A percentile compares a stretch with the other conserved stretches of the same genome.
Evolutionary conservation across 306 rosid species (phyloP).

Genomic region (Pachyrhizus erosus): DNA sequence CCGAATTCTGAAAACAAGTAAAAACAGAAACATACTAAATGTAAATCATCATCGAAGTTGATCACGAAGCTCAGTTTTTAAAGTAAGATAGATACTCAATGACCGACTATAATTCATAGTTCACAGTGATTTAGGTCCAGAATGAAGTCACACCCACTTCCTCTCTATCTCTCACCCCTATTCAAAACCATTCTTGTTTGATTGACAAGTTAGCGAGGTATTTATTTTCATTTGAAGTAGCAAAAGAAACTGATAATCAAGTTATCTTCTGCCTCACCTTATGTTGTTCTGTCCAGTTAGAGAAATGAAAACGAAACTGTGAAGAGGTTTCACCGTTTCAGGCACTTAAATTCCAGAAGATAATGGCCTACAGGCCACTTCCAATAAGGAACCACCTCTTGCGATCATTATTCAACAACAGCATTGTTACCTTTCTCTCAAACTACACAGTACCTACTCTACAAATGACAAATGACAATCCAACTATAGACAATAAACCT

Average conservation of each 20-base stretch:
- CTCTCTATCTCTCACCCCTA: constrained; percentile 17
- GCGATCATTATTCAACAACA: neutral
- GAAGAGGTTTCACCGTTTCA: neutral
- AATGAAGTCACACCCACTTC: neutral
- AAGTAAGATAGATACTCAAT: neutral
- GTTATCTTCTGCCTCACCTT: neutral
- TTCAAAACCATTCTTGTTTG: neutral
- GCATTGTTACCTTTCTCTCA: constrained; percentile 5
- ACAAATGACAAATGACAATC: neutral
- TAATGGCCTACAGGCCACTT: neutral
- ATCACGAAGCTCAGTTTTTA: neutral
- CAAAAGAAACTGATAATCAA: neutral
- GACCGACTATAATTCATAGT: neutral
- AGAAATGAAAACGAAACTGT: neutral
- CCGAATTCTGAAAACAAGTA: constrained; percentile 1
- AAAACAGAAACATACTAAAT: constrained; percentile 12
- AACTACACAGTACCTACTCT: neutral
- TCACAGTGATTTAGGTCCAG: neutral
- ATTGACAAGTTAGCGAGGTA: neutral
- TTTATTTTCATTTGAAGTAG: neutral
- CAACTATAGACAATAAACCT: neutral
- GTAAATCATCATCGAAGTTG: constrained; percentile 19
- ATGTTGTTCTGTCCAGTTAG: neutral
- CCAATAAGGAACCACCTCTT: constrained; percentile 3
- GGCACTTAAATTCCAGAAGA: neutral